Base-by-base conservation (phyloP, 805 yeast genomes). In the Kodamaea sagamina region DNA sequence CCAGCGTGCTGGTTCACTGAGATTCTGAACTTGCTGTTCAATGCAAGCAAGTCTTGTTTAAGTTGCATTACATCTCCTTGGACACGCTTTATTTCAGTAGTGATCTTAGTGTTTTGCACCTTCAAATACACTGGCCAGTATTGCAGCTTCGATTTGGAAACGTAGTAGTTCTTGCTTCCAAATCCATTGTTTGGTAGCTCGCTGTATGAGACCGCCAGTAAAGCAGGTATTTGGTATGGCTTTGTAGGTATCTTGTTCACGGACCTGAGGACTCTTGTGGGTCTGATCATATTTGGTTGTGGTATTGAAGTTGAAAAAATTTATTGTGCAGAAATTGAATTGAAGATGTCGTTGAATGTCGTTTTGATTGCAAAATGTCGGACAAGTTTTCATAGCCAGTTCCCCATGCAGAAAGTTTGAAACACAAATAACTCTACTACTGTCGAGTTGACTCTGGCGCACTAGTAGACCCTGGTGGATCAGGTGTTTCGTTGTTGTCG, bases 101-200 rank as follows among this genome's bases (percentile, higher is more conserved):
- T 76, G n/a, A 73, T 65, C 47, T 80, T 82, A 17, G 81, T 78
- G 47, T 79, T 78, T 58, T 81, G 86, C 48, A 72, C 62, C 48
- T 85, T 88, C 41, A 77, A 71, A 65, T 89, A 89, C 1, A 89
- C 86, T n/a, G 96, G 96, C 58, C 89, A 71, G 58, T 84, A 81
- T 4, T 92, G 89, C 36, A 67, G 71, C 11, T 74, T 63, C 6
- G 87, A 73, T 59, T 84, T 80, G 16, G 63, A 49, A 24, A 78
- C 57, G 54, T 52, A 58, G 53, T 78, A 78, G 36, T 65, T 62
- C 5, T 66, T 58, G 16, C 42, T 47, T 37, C 68, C 73, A 46
- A 60, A 72, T 27, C 63, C 68, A 40, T 56, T 61, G 53, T 56
- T 65, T 15, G 64, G 68, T 29, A 58, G 52, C 34, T 57, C 67